Evolutionary conservation across 306 rosid species (phyloP), one percentile per base, ranked within the genome.

Genomic region (Boehmeria nivea): DNA sequence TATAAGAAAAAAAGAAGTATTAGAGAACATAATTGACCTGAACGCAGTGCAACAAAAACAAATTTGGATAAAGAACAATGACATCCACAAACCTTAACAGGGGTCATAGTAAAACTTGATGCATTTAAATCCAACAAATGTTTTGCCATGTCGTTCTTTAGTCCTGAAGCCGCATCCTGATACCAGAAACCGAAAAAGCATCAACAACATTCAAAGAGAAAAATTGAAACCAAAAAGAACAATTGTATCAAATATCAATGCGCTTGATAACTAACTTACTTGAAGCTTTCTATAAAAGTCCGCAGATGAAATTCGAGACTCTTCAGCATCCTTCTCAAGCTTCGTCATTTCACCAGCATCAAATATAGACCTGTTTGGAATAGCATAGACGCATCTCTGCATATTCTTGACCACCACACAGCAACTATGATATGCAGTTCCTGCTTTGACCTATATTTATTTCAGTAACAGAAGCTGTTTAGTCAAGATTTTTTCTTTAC

Each of bases 391-490:
- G 59, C 99, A 82, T 72, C 99, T 84, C 57, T 87, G 81, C 82
- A 83, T 75, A 78, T 80, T 87, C 85, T 87, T 85, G 50, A 84
- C 93, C 51, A 91, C 84, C 57, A 76, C 82, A 66, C 95, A 87
- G 76, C 99, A 91, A 69, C 99, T 91, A 56, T 82, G 95, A 77
- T 80, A 83, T 20, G 74, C 50, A 58, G 54, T 63, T 72, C 99
- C 96, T 47, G 83, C 66, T 71, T 78, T 91, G 55, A 87, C 96
- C 99, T 91, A 60, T n/a, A n/a, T n/a, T n/a, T n/a, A n/a, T n/a
- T n/a, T n/a, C 26, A 51, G 59, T 67, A 73, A 60, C 58, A 65
- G 72, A 48, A 54, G 7, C 37, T 26, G 47, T 33, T 37, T 28
- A 19, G 57, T 67, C 56, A 59, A 64, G 45, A 43, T 22, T 54